Conservation (phyloP, 176 grass and related monocot species). For the Musa schizocarpa region DNA sequence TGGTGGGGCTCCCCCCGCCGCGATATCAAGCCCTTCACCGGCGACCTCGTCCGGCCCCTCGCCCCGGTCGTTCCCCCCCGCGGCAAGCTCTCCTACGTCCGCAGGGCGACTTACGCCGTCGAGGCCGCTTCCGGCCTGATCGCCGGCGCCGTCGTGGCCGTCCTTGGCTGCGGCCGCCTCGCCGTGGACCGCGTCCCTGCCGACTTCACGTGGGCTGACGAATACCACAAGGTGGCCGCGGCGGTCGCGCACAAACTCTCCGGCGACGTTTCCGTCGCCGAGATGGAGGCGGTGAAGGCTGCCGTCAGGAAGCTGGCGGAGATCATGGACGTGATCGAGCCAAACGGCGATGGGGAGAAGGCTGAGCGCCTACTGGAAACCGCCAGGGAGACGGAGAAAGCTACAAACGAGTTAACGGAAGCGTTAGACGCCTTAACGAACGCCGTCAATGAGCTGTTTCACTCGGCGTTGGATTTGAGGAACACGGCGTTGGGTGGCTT, state of each 20-base stretch:
- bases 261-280: background rate
- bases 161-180: constrained; percentile 22
- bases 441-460: constrained; percentile 5
- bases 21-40: background rate
- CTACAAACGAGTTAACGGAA: background rate
- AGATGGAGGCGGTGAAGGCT: constrained; percentile 35
- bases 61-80: constrained; percentile 11
- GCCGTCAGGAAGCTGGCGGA: constrained; percentile 27
- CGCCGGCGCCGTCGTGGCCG: constrained; percentile 22
- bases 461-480: background rate
- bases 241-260: constrained; percentile 19
- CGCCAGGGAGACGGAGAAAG: background rate
- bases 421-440: background rate
- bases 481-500: background rate
- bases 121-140: constrained; percentile 50
- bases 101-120: constrained; percentile 35
- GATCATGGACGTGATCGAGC: background rate
- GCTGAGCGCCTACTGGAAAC: background rate
- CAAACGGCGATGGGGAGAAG: background rate
- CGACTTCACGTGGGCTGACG: constrained; percentile 41
- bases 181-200: constrained; percentile 7
- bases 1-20: constrained; percentile 7
- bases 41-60: constrained; percentile 11
- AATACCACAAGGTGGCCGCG: constrained; percentile 47
- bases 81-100: constrained; percentile 26